Percentiles rank a stretch among this genome's conserved stretches.
phyloP scores from a whole-genome alignment of 768 basidiomycete genomes.

The Termitomyces sp. region DNA sequence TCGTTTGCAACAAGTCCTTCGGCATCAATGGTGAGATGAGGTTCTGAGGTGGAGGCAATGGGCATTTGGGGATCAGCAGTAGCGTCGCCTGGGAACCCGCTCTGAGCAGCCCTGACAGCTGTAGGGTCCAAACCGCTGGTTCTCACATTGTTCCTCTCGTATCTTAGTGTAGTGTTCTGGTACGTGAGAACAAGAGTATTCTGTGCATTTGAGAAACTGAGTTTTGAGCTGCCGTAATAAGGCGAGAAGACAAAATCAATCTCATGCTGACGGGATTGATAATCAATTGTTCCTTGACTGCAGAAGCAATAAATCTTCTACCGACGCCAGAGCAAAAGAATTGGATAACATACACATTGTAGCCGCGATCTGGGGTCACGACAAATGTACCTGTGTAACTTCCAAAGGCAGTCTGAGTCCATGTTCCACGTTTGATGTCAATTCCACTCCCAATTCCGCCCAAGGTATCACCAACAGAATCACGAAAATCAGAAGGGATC shows the following conservation, averaged over 20 bases:
- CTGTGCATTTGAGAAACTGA: constrained; percentile 45
- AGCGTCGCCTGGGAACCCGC: constrained; percentile 22
- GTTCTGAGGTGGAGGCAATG: constrained; percentile 32
- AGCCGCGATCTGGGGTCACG: constrained; percentile 53
- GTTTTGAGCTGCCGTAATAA: constrained; percentile 38
- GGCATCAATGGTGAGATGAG: constrained; percentile 47
- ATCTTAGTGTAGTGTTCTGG: constrained; percentile 40
- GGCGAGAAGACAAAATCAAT: constrained; percentile 55
- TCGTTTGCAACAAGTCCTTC: constrained; percentile 54
- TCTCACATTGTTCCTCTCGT: constrained; percentile 37
- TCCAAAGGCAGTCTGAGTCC: constrained; percentile 25
- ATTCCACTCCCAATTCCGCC: constrained; percentile 64
- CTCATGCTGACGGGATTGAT: constrained; percentile 54
- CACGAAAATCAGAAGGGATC: constrained; percentile 51
- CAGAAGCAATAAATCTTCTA: neutral
- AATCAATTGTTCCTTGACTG: constrained; percentile 53
- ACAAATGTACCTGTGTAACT: constrained; percentile 40
- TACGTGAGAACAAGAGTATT: constrained; percentile 49
- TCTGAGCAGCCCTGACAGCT: constrained; percentile 37
- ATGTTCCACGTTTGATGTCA: constrained; percentile 47
- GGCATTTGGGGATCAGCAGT: constrained; percentile 41
- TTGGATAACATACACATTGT: constrained; percentile 39
- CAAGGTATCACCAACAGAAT: constrained; percentile 54
- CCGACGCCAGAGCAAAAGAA: neutral
- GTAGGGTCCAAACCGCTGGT: constrained; percentile 55